Percentiles rank a stretch among this genome's conserved stretches.
Evolutionary conservation across 768 basidiomycete species (phyloP).

Genomic region (Podaxis sp.): DNA sequence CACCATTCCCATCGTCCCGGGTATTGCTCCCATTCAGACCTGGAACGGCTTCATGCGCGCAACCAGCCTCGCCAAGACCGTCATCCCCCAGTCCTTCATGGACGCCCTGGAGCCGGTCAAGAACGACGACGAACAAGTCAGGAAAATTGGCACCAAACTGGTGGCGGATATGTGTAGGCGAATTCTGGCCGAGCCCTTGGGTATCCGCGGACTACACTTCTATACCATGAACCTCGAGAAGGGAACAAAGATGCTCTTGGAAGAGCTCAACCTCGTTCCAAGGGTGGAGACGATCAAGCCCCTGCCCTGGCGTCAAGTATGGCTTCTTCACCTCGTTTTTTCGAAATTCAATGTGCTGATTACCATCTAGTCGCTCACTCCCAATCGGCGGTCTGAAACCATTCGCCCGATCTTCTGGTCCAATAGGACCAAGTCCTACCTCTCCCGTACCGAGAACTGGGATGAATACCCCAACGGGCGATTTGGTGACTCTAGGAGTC

Average conservation of each 20-base stretch:
- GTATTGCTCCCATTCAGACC: constrained; percentile 93
- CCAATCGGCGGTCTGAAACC: constrained; percentile 82
- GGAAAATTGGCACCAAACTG: constrained; percentile 88
- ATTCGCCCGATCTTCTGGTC: constrained; percentile 99
- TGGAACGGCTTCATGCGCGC: constrained; percentile 93
- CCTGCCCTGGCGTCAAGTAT: constrained; percentile 93
- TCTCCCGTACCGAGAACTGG: constrained; percentile 97
- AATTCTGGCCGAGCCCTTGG: constrained; percentile 76
- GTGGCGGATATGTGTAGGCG: constrained; percentile 92
- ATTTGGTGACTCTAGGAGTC: constrained; percentile 95
- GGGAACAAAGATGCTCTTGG: constrained; percentile 91
- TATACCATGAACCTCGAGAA: constrained; percentile 98
- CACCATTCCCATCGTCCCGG: constrained; percentile 85
- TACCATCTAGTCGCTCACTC: constrained; percentile 74
- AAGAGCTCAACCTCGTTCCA: constrained; percentile 87
- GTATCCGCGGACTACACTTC: constrained; percentile 88
- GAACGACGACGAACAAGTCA: constrained; percentile 90
- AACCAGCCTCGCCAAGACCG: constrained; percentile 70
- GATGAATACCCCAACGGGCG: constrained; percentile 99
- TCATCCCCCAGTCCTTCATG: constrained; percentile 71
- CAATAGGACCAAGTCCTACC: constrained; percentile 90
- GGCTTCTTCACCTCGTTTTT: constrained; percentile 13
- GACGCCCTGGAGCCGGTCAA: constrained; percentile 82
- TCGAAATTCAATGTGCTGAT: constrained; percentile 12
- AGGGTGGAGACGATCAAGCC: constrained; percentile 90